Evolutionary conservation across 2,329 filamentous ascomycete genomes (phyloP), one percentile per base, ranked within the genome.

Genomic region (Elsinoe fawcettii): DNA sequence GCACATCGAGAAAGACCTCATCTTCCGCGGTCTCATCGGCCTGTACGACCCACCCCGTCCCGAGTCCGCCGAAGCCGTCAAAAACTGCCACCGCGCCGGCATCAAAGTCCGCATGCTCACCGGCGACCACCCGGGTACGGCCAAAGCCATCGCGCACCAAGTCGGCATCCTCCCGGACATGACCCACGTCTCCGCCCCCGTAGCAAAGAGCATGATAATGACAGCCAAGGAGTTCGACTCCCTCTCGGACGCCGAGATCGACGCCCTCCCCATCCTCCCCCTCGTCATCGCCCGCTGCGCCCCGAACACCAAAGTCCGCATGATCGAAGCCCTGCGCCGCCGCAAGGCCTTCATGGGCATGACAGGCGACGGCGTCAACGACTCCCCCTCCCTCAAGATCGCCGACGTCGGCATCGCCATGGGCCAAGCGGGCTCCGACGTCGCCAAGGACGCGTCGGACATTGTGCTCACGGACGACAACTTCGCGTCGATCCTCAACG

Each of bases 381-480:
- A 95, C 67, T 87, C 87, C 1, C 89, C 89, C 0, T 90, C 87
- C 3, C 78, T 95, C 32, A 88, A 88, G 64, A 80, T 82, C 44
- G 86, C 88, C 2, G 90, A 95, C 66, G 88, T 95, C 5, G 89
- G 88, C 62, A 95, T 93, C 63, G 88, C 88, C 56, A 95, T 95
- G 89, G 89, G 89, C n/a, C 75, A 81, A 70, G 85, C 86, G 12
- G 89, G 89, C 1, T 90, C 85, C 9, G 89, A 93, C 64, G 89
- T 95, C 5, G 89, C 89, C 60, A 95, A 93, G 71, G 87, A 86
- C 43, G 88, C 88, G 68, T 76, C 88, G 63, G 70, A 95, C 66
- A 93, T 95, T 79, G 88, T 95, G 34, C 75, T 95, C 39, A 90
- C 87, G 0, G 88, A 93, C 67, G 89, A 93, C 74, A 91, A 92